Evolutionary conservation across 192 early-diverging fungal genomes (phyloP), one percentile per base, ranked within the genome.

Genomic region (Coemansia sp.): DNA sequence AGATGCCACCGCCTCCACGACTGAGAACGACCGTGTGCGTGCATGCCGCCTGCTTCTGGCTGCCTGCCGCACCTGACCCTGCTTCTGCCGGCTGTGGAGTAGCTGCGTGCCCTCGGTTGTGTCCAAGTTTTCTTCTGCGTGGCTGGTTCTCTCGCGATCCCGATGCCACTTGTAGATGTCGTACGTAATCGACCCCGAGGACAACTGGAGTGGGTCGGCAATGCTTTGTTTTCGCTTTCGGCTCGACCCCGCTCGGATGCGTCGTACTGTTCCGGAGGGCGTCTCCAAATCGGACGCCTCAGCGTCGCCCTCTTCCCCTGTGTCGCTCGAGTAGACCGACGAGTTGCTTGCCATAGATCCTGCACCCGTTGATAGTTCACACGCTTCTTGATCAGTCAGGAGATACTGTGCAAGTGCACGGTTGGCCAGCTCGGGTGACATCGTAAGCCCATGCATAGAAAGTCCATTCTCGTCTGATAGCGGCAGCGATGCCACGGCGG

Each of bases 81-180:
- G 16, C 7, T 7, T 7, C 18, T 57, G 30, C 31, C 34, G 30
- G 3, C 34, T 26, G 21, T 53, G 52, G 29, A 53, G 15, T 10
- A 53, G 18, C 30, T 20, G 55, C 16, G n/a, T 34, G 30, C 31
- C 55, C 10, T 62, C 59, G 45, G 86, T 87, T 20, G 84, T 39
- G 21, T 53, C 33, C 4, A n/a, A 33, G 23, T 42, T 28, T 2
- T 39, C 46, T 16, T 8, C 37, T 18, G 59, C 28, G 21, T 57
- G 15, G 55, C 55, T 34, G n/a, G 30, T 26, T 18, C 30, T 57
- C 45, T 87, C 80, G 31, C 92, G 84, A 21, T 49, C 58, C 29
- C 57, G 65, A 16, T 87, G 83, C 91, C 92, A 94, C 73, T 93
- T 91, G 77, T 96, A 96, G 56, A 96, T 87, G 68, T 93, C 90